phyloP scores from a whole-genome alignment of 2,329 filamentous ascomycete species.

The Monilinia aucupariae region DNA sequence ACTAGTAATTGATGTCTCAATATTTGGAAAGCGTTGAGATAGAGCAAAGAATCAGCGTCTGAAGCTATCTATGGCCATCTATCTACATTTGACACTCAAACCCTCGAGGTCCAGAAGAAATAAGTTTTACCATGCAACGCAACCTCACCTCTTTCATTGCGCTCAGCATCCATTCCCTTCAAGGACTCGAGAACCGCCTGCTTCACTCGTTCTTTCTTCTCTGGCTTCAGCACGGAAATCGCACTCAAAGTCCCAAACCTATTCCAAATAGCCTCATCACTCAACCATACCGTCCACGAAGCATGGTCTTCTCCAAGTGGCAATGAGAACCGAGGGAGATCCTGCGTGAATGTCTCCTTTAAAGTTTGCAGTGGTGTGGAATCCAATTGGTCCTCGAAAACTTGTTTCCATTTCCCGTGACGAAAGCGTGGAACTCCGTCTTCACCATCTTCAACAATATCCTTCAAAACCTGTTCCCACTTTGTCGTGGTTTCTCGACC shows the following conservation, averaged over 20 bases:
- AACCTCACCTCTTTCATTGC: constrained; percentile 57
- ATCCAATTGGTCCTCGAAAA: constrained; percentile 56
- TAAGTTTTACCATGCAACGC: constrained; percentile 59
- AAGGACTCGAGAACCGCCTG: constrained; percentile 51
- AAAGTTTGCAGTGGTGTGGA: constrained; percentile 49
- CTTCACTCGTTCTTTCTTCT: constrained; percentile 45
- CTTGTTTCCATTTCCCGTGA: constrained; percentile 56
- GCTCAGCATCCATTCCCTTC: constrained; percentile 47
- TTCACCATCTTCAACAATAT: constrained; percentile 49
- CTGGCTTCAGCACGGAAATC: constrained; percentile 52
- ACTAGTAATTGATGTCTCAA: constrained; percentile 31
- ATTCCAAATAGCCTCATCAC: constrained; percentile 56
- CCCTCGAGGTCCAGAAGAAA: constrained; percentile 54
- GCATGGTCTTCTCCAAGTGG: constrained; percentile 54
- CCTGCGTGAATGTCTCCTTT: constrained; percentile 38
- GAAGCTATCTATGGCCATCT: constrained; percentile 4
- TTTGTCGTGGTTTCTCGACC: constrained; percentile 48
- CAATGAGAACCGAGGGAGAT: constrained; percentile 50
- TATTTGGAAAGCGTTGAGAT: constrained; percentile 32
- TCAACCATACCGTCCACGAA: constrained; percentile 53
- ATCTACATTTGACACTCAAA: constrained; percentile 28
- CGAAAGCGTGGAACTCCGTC: constrained; percentile 62
- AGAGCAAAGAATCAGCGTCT: background rate
- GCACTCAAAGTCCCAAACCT: constrained; percentile 63
- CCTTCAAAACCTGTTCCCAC: constrained; percentile 59